Percentiles rank a stretch among this genome's conserved stretches.
Conservation (phyloP, 176 grass and related monocot genomes). For the Alloteropsis semialata region DNA sequence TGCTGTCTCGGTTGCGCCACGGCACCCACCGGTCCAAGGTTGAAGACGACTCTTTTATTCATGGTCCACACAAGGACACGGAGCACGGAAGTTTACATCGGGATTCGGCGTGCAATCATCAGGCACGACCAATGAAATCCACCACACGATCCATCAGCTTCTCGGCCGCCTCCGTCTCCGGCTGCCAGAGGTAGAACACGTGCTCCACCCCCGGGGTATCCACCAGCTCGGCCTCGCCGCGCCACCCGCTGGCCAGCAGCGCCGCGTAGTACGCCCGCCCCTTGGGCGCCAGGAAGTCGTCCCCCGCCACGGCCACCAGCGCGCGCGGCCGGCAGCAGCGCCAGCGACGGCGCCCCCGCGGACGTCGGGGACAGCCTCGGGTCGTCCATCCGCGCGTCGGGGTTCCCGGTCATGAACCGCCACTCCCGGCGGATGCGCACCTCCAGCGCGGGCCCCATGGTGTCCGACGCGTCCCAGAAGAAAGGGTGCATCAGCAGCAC, state of each 20-base stretch:
- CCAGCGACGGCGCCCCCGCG: not conserved
- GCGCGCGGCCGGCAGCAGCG: not conserved
- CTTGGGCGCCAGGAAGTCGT: conserved; percentile 47
- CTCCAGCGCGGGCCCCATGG: conserved; percentile 22
- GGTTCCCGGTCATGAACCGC: conserved; percentile 28
- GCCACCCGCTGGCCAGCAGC: conserved; percentile 39
- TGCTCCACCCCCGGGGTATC: conserved; percentile 35
- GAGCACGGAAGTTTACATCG: not conserved
- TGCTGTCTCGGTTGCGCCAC: too few relatives aligned
- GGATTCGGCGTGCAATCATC: not conserved
- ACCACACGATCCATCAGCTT: conserved; percentile 12
- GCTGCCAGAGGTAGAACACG: conserved; percentile 28
- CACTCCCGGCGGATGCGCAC: conserved; percentile 36
- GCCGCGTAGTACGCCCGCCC: conserved; percentile 37
- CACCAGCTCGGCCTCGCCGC: conserved; percentile 40
- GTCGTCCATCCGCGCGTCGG: conserved; percentile 24
- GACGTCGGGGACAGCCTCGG: conserved; percentile 27
- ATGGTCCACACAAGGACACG: not conserved
- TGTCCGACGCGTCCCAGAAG: conserved; percentile 61
- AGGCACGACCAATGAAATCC: conserved; percentile 20
- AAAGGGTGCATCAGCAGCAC: conserved; percentile 38
- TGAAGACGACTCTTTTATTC: not conserved
- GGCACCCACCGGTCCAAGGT: too few relatives aligned
- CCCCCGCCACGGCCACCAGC: conserved; percentile 33
- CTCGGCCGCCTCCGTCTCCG: conserved; percentile 15